Base-by-base conservation (phyloP, 768 basidiomycete genomes). In the Kwoniella heveanensis region DNA sequence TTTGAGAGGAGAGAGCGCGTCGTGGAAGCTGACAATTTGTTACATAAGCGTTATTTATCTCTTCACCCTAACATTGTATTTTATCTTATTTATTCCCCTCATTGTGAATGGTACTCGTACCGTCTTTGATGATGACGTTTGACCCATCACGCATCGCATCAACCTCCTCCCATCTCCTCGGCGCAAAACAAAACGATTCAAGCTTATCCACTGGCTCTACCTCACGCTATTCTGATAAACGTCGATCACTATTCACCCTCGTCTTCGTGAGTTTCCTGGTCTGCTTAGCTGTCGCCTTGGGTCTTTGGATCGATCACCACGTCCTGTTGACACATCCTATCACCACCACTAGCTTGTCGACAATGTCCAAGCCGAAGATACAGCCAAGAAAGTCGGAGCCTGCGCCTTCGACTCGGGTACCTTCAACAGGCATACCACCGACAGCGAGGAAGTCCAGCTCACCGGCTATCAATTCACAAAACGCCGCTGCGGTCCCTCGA, bases 381-480 rank as follows among this genome's bases (percentile, higher is more conserved):
- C 48, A 49, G 48, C 60, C 60, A 9, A 24, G 60, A 13, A 32
- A 49, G 24, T 53, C 60, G 7, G 60, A 61, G 44, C 52, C 60
- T 13, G 48, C 58, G 25, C 32, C 52, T 12, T 53, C 39, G 10
- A n/a, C 17, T n/a, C 24, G 60, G 27, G 44, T 54, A 5, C 62
- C 62, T 4, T 53, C 61, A 10, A 49, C 51, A 9, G 26, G 48
- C 27, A 50, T 64, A 30, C 63, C 63, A 1, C 57, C 57, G 1
- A 64, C 63, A 48, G 63, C 63, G 25, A 53, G 63, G 21, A 64
- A 59, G 24, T 54, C 63, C 13, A 58, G 56, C 56, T 48, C 49
- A 25, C 63, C 63, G 54, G 57, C 63, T 25, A 29, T 56, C 50
- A 54, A 56, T 27, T 36, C 39, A 3, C 57, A 64, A 44, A 48